Evolutionary conservation across 2,329 filamentous ascomycete species (phyloP), one percentile per base, ranked within the genome.

Genomic region (Alternaria dauci): DNA sequence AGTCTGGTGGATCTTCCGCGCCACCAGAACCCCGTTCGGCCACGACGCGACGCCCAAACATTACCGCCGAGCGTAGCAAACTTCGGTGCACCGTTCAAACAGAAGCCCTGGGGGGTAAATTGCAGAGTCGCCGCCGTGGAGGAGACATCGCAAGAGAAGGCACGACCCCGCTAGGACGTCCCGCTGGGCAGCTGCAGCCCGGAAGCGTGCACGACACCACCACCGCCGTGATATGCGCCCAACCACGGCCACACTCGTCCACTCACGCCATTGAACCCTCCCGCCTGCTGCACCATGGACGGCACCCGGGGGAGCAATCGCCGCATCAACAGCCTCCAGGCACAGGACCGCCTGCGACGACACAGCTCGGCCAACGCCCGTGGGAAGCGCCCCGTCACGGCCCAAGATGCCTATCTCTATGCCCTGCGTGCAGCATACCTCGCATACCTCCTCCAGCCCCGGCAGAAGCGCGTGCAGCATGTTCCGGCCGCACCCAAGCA

Each of bases 341-440:
- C 76, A 38, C 74, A 76, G 26, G 79, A 81, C 41, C 71, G 78
- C 51, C 73, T 79, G 43, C 76, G 79, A 67, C 80, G 80, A 44
- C 70, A 76, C 52, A 62, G 68, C 67, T 75, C 74, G 58, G 79
- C 76, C 47, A 76, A 76, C 53, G 59, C 63, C 8, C 74, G 76
- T 56, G 72, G 71, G 60, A 79, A 78, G 62, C 77, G 73, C 56
- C 68, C 73, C 57, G 76, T 83, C 57, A 73, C 76, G 63, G 75
- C 84, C 77, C 91, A 96, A 71, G 93, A 97, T 80, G 94, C 93
- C 75, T 97, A 96, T 81, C 91, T 89, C 65, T 97, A 93, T 81
- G 93, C 94, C 71, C 88, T 99, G 55, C 91, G 95, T 64, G 89
- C 92, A 69, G 94, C 94, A 69, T 97, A 93, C 80, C 90, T 99